Evolutionary conservation across 208 protist species (phyloP), one percentile per base, ranked within the genome.

Genomic region (Naegleria fowleri): DNA sequence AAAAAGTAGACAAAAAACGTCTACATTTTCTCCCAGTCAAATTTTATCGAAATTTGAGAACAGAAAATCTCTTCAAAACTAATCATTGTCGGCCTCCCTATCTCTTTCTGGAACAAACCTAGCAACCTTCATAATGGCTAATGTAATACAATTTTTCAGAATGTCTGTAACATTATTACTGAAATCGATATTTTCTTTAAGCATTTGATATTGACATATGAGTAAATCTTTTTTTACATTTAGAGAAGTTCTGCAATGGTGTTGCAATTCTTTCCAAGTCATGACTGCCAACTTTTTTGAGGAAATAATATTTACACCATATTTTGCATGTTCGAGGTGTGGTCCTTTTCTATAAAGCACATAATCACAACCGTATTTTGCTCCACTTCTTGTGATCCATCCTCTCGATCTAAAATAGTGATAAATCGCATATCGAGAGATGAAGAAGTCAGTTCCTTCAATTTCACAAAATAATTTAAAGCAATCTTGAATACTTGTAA

Each of bases 301-400:
- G 5, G n/a, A 38, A 25, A 89, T 67, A 25, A 89, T 41, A 19
- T 25, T 36, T 19, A 67, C 33, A 89, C 86, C 39, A 40, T 67
- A 89, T 25, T 89, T 7, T 19, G 86, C 41, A 39, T 89, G 86
- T 13, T 67, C 86, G 0, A 2, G 11, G 55, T 89, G 48, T 22
- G 48, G 41, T n/a, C 25, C 48, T 89, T 41, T 41, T 40, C 29
- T 38, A n/a, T 89, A 89, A 25, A 89, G 39, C 6, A 89, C 48
- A 89, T n/a, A 89, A 89, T 89, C 86, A 89, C 86, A 89, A 41
- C 86, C 86, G 59, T 89, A 89, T 89, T 89, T 89, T n/a, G 51
- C 2, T 38, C 86, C 86, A 67, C 25, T 39, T 19, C 33, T 55
- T 9, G n/a, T n/a, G 3, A 89, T 67, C 86, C 86, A 89, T 41